These are phyloP conservation scores for Didymella glomerata DNA, from an alignment of 2,329 filamentous ascomycete genomes.

Conservation along the genomic window DNA sequence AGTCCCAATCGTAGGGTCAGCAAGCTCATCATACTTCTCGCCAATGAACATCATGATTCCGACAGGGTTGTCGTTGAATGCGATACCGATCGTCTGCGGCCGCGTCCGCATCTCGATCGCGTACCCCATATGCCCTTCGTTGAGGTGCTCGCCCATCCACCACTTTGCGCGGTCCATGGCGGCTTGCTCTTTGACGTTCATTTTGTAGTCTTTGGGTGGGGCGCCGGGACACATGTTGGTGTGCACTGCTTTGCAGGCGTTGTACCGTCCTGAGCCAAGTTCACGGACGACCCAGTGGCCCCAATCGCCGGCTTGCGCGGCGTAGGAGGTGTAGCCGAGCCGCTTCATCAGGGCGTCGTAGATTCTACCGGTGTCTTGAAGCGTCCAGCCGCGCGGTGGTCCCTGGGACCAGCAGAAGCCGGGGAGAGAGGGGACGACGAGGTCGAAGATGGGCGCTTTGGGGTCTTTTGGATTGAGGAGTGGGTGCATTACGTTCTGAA, in stretches of 20 bases:
- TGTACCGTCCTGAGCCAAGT: slow-evolving; percentile 47
- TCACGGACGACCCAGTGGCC: slow-evolving; percentile 54
- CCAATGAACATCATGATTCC: slow-evolving; percentile 57
- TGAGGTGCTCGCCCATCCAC: slow-evolving; percentile 40
- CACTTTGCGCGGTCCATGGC: slow-evolving; percentile 46
- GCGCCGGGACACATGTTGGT: slow-evolving; percentile 54
- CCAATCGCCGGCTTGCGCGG: slow-evolving; percentile 54
- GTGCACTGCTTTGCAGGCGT: slow-evolving; percentile 53
- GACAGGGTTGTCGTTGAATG: slow-evolving; percentile 55
- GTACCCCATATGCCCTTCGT: slow-evolving; percentile 54
- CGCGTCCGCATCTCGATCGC: slow-evolving; percentile 55
- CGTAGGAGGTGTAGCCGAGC: slow-evolving; percentile 53
- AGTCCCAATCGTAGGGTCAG: slow-evolving; percentile 41
- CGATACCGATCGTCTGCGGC: slow-evolving; percentile 56
- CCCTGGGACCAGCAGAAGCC: slow-evolving; percentile 36
- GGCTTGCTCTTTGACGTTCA: slow-evolving; percentile 46
- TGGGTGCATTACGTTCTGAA: slow-evolving; percentile 48
- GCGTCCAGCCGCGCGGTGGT: slow-evolving; percentile 41
- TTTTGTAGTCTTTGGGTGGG: slow-evolving; percentile 41
- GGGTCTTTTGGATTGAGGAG: slow-evolving; percentile 43
- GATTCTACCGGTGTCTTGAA: slow-evolving; percentile 57
- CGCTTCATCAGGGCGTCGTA: slow-evolving; percentile 39
- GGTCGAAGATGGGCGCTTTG: slow-evolving; percentile 58
- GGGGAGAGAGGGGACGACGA: slow-evolving; percentile 67
- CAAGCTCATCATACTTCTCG: slow-evolving; percentile 55